Base-by-base conservation (phyloP, 2,329 filamentous ascomycete genomes). In the Phaeosphaeria sp. region DNA sequence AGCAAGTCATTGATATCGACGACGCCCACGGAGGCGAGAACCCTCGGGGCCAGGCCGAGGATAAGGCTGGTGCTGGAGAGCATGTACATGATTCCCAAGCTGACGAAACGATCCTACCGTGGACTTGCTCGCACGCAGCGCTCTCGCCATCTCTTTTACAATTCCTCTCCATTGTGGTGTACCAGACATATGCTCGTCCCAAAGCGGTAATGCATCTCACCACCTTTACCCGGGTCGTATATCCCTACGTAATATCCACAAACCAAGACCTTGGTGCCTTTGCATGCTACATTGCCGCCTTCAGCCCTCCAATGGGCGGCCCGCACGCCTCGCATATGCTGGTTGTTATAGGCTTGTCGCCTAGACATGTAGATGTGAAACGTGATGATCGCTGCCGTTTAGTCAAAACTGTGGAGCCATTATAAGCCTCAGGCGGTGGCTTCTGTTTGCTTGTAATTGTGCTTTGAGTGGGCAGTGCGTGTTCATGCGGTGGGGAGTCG, bases 371-470 rank as follows among this genome's bases (percentile, higher is more conserved):
- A 58, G 50, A 58, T 54, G 55, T 50, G 41, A 58, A 51, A 51
- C 39, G 23, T 30, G 46, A 18, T 39, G 42, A 54, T 51, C 55
- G 30, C 30, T 43, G 23, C 46, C 46, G n/a, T 49, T 36, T 20
- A 18, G 18, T 17, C 44, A 23, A 49, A n/a, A 9, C 10, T 33
- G 44, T 48, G 43, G 44, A 46, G 33, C 39, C 54, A 52, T 27
- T 21, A 30, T 49, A 52, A 49, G 48, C 46, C 36, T 25, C 50
- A 21, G 44, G 22, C 5, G 39, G 17, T 44, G 39, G 21, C 36
- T 44, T 43, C 10, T 27, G 39, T 11, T 25, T 74, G 9, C 72
- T 73, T 13, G 59, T 75, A 21, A 63, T 74, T 63, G 73, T 69
- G 68, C 51, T 51, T 36, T 49, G 67, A 71, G 70, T 18, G 22